Conservation (phyloP, 768 basidiomycete genomes). For the Tylopilus rubrobrunneus region DNA sequence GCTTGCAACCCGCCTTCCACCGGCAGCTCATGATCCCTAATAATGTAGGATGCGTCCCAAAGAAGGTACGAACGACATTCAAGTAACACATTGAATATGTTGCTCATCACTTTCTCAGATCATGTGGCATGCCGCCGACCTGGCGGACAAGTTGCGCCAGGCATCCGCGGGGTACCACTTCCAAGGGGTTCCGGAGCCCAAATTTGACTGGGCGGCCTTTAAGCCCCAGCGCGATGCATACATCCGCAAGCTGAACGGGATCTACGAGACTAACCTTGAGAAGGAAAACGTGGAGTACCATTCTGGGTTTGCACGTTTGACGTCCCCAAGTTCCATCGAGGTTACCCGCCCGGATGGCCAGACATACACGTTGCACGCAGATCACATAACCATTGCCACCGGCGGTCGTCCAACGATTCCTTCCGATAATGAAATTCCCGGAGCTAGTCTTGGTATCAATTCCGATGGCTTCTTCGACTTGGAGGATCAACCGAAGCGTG, state of each 20-base stretch:
- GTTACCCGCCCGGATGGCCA: constrained; percentile 65
- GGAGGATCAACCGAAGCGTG: constrained; percentile 84
- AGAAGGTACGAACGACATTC: constrained; percentile 57
- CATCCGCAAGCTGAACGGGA: constrained; percentile 81
- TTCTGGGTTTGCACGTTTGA: constrained; percentile 70
- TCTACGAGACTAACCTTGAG: constrained; percentile 86
- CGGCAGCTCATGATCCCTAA: constrained; percentile 1
- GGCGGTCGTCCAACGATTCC: constrained; percentile 86
- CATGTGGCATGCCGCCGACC: constrained; percentile 96
- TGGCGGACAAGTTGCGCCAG: constrained; percentile 78
- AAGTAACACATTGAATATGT: background rate
- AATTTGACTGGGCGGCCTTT: constrained; percentile 88
- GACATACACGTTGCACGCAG: constrained; percentile 69
- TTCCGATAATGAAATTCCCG: constrained; percentile 75
- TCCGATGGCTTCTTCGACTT: constrained; percentile 98
- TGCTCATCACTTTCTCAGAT: constrained; percentile 46
- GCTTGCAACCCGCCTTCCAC: background rate
- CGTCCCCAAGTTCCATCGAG: constrained; percentile 65
- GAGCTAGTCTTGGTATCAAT: constrained; percentile 84
- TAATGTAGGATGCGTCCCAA: constrained; percentile 85
- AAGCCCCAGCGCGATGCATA: constrained; percentile 96
- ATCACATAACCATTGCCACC: constrained; percentile 79
- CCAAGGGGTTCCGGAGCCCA: constrained; percentile 50
- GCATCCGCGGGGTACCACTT: constrained; percentile 74
- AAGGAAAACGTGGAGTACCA: constrained; percentile 89